Evolutionary conservation across 1,284 basidiomycete species (phyloP), one percentile per base, ranked within the genome.

Genomic region (Pholiota adiposa): DNA sequence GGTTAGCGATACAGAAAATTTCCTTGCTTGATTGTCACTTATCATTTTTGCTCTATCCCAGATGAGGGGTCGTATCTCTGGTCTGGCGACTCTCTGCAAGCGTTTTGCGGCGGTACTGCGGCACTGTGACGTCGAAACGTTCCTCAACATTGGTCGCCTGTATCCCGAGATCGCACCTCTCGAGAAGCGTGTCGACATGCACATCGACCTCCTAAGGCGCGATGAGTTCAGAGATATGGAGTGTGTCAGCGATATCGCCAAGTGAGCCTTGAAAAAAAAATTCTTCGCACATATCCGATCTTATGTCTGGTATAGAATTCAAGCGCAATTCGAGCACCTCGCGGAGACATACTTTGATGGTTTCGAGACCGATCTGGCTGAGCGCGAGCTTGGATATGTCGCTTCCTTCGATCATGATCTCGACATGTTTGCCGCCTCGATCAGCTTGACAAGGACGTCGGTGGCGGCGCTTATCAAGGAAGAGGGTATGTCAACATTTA

Each of bases 191-290:
- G 85, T 99, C 55, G 96, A 99, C 69, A 88, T 91, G 74, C 97
- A 97, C 73, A 86, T 98, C 60, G 90, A 92, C 54, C 81, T 91
- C 31, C 78, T 97, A 12, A 83, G 92, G 49, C 82, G 87, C 44
- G 94, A 98, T 65, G 95, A 95, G 73, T 94, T 99, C 77, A 85
- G 91, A 44, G 96, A 97, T 75, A 84, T 89, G 74, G 95, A 97
- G 66, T 98, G 96, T 74, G 93, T 92, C 14, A 88, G 83, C 65
- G 96, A 98, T 69, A 83, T 98, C 49, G 81, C 84, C 63, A 94
- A 92, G 94, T 95, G 67, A 58, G 87, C n/a, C n/a, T n/a, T n/a
- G n/a, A n/a, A n/a, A n/a, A n/a, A n/a, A n/a, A n/a, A n/a, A n/a
- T n/a, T n/a, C n/a, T n/a, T n/a, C n/a, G n/a, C n/a, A n/a, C n/a